Conservation (phyloP, 768 basidiomycete genomes). For the Kwoniella botswanensis region DNA sequence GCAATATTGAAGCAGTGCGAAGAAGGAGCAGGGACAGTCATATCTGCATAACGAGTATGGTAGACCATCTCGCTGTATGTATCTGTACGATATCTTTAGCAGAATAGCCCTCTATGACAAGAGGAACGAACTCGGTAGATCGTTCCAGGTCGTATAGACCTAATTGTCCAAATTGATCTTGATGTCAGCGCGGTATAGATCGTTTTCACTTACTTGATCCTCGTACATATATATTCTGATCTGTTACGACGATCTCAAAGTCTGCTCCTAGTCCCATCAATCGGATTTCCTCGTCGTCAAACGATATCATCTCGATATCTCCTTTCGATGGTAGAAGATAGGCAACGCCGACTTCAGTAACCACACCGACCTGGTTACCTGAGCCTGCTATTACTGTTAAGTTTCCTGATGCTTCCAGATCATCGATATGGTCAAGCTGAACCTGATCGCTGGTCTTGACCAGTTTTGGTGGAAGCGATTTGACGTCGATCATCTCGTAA, state of each 20-base stretch:
- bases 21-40: slow-evolving; percentile 21
- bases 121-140: slow-evolving; percentile 6
- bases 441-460: slow-evolving; percentile 7
- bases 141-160: slow-evolving; percentile 11
- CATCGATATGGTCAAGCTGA: slow-evolving; percentile 23
- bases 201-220: slow-evolving; percentile 41
- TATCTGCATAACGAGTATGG: slow-evolving; percentile 28
- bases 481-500: slow-evolving; percentile 31
- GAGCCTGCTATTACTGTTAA: slow-evolving; percentile 21
- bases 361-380: slow-evolving; percentile 28
- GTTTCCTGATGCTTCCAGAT: slow-evolving; percentile 38
- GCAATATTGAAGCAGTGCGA: slow-evolving; percentile 25
- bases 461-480: slow-evolving; percentile 1
- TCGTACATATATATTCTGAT: slow-evolving; percentile 27
- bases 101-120: neutral
- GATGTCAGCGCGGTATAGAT: neutral
- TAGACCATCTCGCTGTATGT: slow-evolving; percentile 34
- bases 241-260: slow-evolving; percentile 40
- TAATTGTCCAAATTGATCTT: slow-evolving; percentile 42
- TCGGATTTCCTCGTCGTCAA: slow-evolving; percentile 32
- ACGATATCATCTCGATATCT: slow-evolving; percentile 25
- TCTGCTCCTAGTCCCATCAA: slow-evolving; percentile 40
- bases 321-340: slow-evolving; percentile 29
- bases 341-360: slow-evolving; percentile 35
- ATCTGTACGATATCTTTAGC: slow-evolving; percentile 17